Evolutionary conservation across 768 basidiomycete genomes (phyloP), one percentile per base, ranked within the genome.

Genomic region (Paxillus rubicundulus): DNA sequence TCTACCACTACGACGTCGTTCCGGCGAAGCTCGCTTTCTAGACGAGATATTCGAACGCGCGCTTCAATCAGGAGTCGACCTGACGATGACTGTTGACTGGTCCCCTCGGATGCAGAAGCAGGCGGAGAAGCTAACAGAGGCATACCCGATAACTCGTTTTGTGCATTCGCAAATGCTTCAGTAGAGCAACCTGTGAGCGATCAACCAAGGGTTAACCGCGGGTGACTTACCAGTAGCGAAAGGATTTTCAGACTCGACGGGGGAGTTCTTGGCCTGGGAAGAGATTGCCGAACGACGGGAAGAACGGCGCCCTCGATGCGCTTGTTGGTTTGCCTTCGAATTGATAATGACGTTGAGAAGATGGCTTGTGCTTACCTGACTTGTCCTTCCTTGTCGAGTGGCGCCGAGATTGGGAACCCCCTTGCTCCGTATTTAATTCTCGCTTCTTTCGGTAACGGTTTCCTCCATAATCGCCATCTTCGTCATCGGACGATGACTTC

Each of bases 101-200:
- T 12, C 2, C 7, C 9, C 24, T n/a, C n/a, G 9, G 37, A 7
- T 3, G 37, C 12, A 28, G 24, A 8, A 40, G 24, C 28, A n/a
- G 36, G 36, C 17, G 45, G 12, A 10, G 38, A 39, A 20, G 27
- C 21, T 44, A n/a, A 5, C 13, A 28, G 24, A 4, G 24, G 27
- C 24, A 24, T 30, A n/a, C 13, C 21, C 1, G 9, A 30, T 2
- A 46, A 42, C 12, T 54, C 55, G 0, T 40, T 41, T 5, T 54
- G 62, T 1, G 55, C 64, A 14, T 56, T 43, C 7, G 67, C 44
- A 27, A 69, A 67, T 2, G 65, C 66, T 67, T 18, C 5, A 1
- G 28, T 7, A 10, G 28, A 18, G 2, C 34, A 1, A 28, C 40
- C 5, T 9, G n/a, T 54, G 3, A 49, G 43, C 20, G 27, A 42